Conservation (phyloP, 495 filamentous ascomycete species). For the Trichocladium antarcticum region DNA sequence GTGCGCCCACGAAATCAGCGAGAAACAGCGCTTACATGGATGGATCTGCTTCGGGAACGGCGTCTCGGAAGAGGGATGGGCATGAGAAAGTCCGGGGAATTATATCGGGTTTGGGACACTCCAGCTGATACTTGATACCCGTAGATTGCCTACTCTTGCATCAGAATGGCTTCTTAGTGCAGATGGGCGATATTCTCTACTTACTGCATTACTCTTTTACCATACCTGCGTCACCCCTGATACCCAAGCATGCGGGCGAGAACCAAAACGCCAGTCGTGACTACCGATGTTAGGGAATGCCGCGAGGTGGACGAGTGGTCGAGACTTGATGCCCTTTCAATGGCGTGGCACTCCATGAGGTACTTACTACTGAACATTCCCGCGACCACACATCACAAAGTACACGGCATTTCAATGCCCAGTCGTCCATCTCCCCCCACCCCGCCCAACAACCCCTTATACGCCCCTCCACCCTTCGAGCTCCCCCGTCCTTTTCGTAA, state of each 20-base stretch:
- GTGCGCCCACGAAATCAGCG: not conserved
- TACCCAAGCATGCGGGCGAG: no score
- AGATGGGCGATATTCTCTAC: not conserved
- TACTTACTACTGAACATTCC: no score
- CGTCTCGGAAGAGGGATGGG: not conserved
- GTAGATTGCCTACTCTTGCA: not conserved
- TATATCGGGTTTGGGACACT: not conserved
- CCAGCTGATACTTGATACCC: not conserved
- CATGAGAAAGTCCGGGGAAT: not conserved
- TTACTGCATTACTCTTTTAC: no score
- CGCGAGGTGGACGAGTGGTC: no score
- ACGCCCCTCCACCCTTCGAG: conserved; percentile 3
- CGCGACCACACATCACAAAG: no score
- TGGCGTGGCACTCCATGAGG: no score
- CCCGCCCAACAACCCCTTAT: conserved; percentile 5
- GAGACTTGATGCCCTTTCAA: no score
- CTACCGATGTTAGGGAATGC: no score
- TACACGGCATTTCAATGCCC: no score
- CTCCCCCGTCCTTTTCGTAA: not conserved
- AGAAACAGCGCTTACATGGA: not conserved
- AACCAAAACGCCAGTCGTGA: no score
- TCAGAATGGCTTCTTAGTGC: not conserved
- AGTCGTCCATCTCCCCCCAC: not conserved
- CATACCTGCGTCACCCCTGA: no score
- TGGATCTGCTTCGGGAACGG: not conserved